phyloP scores from a whole-genome alignment of 2,329 filamentous ascomycete species.

The Fusarium fracticaudum region DNA sequence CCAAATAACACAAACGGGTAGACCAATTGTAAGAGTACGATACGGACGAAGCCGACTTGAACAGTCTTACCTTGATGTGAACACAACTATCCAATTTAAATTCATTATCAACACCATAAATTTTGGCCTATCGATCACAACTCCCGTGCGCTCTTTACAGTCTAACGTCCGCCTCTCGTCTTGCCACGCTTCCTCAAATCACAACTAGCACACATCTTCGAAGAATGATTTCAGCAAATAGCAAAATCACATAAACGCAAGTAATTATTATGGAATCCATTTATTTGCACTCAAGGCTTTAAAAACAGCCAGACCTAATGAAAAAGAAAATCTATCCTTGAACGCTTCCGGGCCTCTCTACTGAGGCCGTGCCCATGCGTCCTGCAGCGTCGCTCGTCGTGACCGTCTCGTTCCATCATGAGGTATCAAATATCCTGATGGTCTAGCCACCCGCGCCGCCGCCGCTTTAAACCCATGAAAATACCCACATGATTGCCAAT shows the following conservation, averaged over 20 bases:
- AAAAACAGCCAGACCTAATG: conserved; percentile 34
- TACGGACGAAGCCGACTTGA: too few species aligned
- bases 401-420: conserved; percentile 34
- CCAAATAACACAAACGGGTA: neutral
- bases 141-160: neutral
- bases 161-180: neutral
- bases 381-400: conserved; percentile 42
- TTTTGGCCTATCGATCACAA: neutral
- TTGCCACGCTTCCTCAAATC: neutral
- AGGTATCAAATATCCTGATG: conserved; percentile 40
- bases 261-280: conserved; percentile 20
- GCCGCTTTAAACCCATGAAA: conserved; percentile 44
- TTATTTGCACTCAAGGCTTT: conserved; percentile 41
- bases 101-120: neutral
- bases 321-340: conserved; percentile 49
- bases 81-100: too few species aligned
- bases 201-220: neutral
- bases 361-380: conserved; percentile 44
- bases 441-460: conserved; percentile 37
- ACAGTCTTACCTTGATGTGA: too few species aligned
- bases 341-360: conserved; percentile 43
- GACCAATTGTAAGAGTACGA: too few species aligned
- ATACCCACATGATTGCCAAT: conserved; percentile 40
- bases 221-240: neutral
- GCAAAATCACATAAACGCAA: neutral